Evolutionary conservation across 306 rosid genomes (phyloP), one percentile per base, ranked within the genome.

Genomic region (Nissolia schottii): DNA sequence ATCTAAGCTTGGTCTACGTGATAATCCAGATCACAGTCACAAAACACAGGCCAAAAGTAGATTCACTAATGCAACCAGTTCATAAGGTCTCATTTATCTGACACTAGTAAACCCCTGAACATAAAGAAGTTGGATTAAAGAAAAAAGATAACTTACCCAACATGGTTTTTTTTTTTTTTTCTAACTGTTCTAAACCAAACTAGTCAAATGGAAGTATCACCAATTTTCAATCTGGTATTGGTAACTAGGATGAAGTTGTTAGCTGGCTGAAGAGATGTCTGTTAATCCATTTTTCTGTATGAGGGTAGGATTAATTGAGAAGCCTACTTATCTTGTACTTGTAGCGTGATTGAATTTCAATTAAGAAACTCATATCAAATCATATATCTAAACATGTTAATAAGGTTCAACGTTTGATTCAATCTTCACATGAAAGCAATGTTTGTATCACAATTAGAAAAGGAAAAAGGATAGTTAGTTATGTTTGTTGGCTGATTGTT

Each of bases 1-100:
- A 60, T 82, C 85, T 51, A 89, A 82, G 80, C 86, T 93, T 31
- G 94, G 94, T 67, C 87, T 93, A 28, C 90, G 97, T 41, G 98
- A 93, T 89, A 88, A 89, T 72, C 92, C 97, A 15, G 91, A 90
- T 46, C 10, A 79, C 50, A 49, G n/a, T 59, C 14, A 74, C 10
- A 74, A 18, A 64, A n/a, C 31, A 7, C 64, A 64, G 54, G 12
- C 71, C 0, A 71, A 4, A 57, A 1, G 54, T 28, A 1, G 48
- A 70, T 6, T 61, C 0, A 48, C 65, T 46, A 23, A 45, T 0
- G 24, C 53, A 3, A 35, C 34, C 13, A 25, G 37, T 18, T 40
- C 25, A 65, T 15, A 27, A 7, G 23, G 41, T 70, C n/a, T n/a
- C 38, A 24, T 19, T 20, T 38, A 6, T 62, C 22, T 23, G 14